phyloP scores from a whole-genome alignment of 352 stramenopile species.

The Phytophthora syringae region DNA sequence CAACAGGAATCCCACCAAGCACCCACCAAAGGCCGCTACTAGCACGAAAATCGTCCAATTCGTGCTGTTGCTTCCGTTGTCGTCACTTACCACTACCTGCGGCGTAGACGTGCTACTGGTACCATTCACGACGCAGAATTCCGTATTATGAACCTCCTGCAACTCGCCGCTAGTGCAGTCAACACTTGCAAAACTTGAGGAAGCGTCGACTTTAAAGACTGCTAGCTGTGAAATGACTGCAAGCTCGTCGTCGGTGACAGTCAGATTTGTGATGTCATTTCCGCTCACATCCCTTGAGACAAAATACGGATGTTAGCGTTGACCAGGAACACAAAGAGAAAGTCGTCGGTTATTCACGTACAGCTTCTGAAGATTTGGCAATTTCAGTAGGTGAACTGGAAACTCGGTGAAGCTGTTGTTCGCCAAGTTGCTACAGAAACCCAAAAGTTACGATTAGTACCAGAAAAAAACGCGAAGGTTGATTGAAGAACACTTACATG shows the following conservation, averaged over 20 bases:
- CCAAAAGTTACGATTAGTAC: constrained; percentile 11
- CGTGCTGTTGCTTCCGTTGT: constrained; percentile 9
- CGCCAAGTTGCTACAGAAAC: constrained; percentile 43
- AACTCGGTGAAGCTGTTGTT: constrained; percentile 54
- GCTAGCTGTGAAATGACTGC: constrained; percentile 39
- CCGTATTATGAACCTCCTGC: constrained; percentile 32
- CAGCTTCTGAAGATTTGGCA: constrained; percentile 50
- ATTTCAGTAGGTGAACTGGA: constrained; percentile 44
- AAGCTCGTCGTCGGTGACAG: constrained; percentile 42
- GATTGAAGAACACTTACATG: constrained; percentile 24
- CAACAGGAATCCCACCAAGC: constrained; percentile 42
- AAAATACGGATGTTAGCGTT: neutral
- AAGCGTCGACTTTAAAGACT: constrained; percentile 35
- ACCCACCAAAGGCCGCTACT: constrained; percentile 40
- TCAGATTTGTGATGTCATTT: constrained; percentile 53
- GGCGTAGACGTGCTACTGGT: constrained; percentile 25
- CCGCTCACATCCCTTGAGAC: constrained; percentile 44
- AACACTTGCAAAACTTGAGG: neutral
- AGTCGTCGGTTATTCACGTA: constrained; percentile 27
- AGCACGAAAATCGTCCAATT: constrained; percentile 46
- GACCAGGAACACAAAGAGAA: neutral
- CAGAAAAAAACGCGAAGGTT: neutral
- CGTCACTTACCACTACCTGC: constrained; percentile 13
- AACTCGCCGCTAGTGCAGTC: constrained; percentile 38
- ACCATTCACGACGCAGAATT: constrained; percentile 51